Base-by-base conservation (phyloP, 2,329 filamentous ascomycete genomes). In the Colletotrichum tamarilloi region DNA sequence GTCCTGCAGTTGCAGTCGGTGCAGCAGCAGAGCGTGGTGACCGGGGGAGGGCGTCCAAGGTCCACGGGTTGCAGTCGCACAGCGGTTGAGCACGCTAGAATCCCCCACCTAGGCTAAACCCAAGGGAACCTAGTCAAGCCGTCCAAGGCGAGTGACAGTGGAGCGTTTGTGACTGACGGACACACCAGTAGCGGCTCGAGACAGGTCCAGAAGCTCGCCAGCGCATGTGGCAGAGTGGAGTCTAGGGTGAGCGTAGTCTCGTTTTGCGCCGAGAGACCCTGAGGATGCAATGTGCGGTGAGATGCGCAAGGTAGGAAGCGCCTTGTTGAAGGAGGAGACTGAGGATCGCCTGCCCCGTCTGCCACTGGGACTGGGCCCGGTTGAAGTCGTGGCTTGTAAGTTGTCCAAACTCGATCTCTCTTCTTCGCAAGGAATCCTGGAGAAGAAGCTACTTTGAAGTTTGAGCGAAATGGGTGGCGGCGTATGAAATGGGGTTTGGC, bases 231-330 rank as follows among this genome's bases (percentile, higher is more conserved):
- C 67, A 64, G 66, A 35, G 70, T 73, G 70, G 70, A 57, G 70
- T 59, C 38, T 46, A 67, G 55, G 55, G 70, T 32, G 67, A 64
- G 63, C 56, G 63, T 56, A 38, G 67, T 70, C 53, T 64, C 46
- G 49, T 65, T 64, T 58, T 65, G 38, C 70, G 62, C 67, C 57
- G 60, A 70, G 38, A 62, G 70, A 73, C 70, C 70, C 70, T 73
- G 60, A 73, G 69, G 70, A 64, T 38, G 46, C 49, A 49, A 73
- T 73, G 70, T 73, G 70, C 70, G 70, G 70, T 73, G 70, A 70
- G 70, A 46, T 73, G 67, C 55, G 60, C 60, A 55, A 68, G 14
- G 64, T 64, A 58, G 38, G 65, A 73, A 73, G 70, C 70, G 70
- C 70, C 60, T 60, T 65, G 49, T 49, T n/a, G 42, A 7, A 49